Evolutionary conservation across 495 filamentous ascomycete species (phyloP).

Genomic region (Talaromyces nanjingensis): DNA sequence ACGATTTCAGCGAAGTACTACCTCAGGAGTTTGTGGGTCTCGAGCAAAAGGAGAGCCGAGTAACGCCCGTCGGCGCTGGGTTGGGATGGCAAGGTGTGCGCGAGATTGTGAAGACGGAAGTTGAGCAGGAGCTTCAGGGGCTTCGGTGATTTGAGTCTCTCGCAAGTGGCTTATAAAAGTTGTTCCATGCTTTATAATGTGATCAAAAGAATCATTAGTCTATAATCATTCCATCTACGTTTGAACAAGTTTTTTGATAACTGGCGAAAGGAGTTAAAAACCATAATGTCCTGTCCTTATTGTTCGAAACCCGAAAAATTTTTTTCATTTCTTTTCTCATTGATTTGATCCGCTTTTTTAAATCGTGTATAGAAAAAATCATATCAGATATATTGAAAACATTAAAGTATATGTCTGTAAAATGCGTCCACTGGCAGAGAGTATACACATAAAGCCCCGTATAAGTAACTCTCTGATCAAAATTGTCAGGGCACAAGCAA

Average conservation of each 20-base stretch:
- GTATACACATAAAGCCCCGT: not conserved
- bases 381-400: not conserved
- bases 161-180: not conserved
- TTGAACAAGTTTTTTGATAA: not conserved
- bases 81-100: slow-evolving; percentile 29
- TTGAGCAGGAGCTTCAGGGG: slow-evolving; percentile 25
- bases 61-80: slow-evolving; percentile 22
- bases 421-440: slow-evolving; percentile 4
- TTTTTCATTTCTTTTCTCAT: not conserved
- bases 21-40: slow-evolving; percentile 73
- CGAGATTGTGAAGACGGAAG: slow-evolving; percentile 32
- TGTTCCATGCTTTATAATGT: not conserved
- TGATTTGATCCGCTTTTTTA: not conserved
- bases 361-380: not conserved
- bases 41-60: slow-evolving; percentile 46
- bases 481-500: not conserved
- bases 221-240: not conserved
- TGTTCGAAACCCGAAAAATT: not conserved
- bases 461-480: not conserved
- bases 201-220: not conserved
- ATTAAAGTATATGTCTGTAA: slow-evolving; percentile 3
- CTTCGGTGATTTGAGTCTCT: not conserved
- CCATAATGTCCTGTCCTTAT: not conserved
- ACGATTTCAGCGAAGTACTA: slow-evolving; percentile 65
- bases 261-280: not conserved